A percentile compares a stretch with the other conserved stretches of the same genome.
Evolutionary conservation across 257 asterid genomes (phyloP).

Genomic region (Gentiana macrophylla): DNA sequence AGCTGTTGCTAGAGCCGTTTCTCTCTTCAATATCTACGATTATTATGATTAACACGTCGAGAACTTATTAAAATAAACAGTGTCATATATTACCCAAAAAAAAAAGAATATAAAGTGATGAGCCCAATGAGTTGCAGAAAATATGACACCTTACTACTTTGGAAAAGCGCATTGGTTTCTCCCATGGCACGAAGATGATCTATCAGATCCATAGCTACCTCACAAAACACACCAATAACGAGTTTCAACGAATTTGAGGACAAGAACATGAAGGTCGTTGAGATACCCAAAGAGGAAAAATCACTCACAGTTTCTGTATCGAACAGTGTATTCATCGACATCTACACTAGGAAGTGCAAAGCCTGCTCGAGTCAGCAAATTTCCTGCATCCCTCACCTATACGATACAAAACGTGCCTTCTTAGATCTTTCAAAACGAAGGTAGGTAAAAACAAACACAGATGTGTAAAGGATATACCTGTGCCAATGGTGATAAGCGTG

Average conservation of each 20-base stretch:
- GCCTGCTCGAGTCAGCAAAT: constrained; percentile 91
- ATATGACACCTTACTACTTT: constrained; percentile 53
- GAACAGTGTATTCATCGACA: constrained; percentile 81
- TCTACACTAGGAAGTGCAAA: constrained; percentile 94
- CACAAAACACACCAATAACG: constrained; percentile 2
- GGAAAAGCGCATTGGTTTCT: constrained; percentile 80
- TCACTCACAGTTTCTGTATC: constrained; percentile 62
- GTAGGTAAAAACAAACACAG: constrained; percentile 1
- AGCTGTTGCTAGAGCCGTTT: constrained; percentile 87
- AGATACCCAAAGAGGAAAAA: constrained; percentile 1
- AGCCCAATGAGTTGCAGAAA: constrained; percentile 2
- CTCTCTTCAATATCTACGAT: constrained; percentile 68
- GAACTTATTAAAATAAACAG: neutral
- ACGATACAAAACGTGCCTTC: constrained; percentile 15
- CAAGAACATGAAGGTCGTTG: neutral
- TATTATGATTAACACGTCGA: constrained; percentile 8
- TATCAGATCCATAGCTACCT: constrained; percentile 83
- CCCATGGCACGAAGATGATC: constrained; percentile 99
- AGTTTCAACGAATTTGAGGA: neutral
- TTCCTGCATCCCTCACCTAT: constrained; percentile 97
- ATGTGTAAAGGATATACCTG: constrained; percentile 36
- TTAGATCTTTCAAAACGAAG: constrained; percentile 4
- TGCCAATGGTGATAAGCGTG: constrained; percentile 91
- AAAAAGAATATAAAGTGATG: neutral
- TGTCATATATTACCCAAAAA: neutral